These are phyloP conservation scores for Cyanodermella asteris DNA, from an alignment of 2,329 filamentous ascomycete species.

Conservation along the genomic window DNA sequence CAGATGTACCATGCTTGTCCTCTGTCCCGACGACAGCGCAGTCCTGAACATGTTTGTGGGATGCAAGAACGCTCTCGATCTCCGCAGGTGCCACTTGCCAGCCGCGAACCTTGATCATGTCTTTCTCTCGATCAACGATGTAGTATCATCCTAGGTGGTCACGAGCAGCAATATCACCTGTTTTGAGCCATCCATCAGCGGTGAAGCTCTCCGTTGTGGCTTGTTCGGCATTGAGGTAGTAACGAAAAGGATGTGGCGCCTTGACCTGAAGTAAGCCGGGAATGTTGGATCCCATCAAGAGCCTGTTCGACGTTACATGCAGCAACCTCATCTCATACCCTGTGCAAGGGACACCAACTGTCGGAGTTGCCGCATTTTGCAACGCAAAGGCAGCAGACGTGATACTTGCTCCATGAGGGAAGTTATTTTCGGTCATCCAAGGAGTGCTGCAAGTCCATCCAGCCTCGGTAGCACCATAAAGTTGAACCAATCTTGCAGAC, in stretches of 20 bases:
- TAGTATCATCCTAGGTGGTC: conserved; percentile 34
- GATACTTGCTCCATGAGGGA: too few species aligned
- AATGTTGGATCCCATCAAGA: too few species aligned
- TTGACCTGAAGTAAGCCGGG: too few species aligned
- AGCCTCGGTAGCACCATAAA: conserved; percentile 26
- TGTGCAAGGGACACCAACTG: too few species aligned
- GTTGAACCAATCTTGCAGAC: conserved; percentile 23
- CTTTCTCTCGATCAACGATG: conserved; percentile 53
- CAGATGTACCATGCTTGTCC: too few species aligned
- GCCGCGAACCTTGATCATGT: conserved; percentile 40
- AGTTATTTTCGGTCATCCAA: too few species aligned
- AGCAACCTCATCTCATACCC: too few species aligned
- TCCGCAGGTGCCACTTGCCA: conserved; percentile 39
- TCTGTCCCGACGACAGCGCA: conserved; percentile 47
- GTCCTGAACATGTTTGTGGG: conserved; percentile 36
- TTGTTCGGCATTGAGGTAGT: conserved; percentile 28
- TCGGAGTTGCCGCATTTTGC: too few species aligned
- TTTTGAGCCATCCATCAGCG: conserved; percentile 46
- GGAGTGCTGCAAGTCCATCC: too few species aligned
- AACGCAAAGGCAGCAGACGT: too few species aligned
- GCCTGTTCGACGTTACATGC: too few species aligned
- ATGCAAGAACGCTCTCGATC: conserved; percentile 32
- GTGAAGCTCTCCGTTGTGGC: conserved; percentile 47
- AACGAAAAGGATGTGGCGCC: too few species aligned
- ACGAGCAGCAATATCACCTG: conserved; percentile 46